Percentiles rank a stretch among this genome's conserved stretches.
phyloP scores from a whole-genome alignment of 1,284 basidiomycete genomes.

The Moesziomyces antarcticus region DNA sequence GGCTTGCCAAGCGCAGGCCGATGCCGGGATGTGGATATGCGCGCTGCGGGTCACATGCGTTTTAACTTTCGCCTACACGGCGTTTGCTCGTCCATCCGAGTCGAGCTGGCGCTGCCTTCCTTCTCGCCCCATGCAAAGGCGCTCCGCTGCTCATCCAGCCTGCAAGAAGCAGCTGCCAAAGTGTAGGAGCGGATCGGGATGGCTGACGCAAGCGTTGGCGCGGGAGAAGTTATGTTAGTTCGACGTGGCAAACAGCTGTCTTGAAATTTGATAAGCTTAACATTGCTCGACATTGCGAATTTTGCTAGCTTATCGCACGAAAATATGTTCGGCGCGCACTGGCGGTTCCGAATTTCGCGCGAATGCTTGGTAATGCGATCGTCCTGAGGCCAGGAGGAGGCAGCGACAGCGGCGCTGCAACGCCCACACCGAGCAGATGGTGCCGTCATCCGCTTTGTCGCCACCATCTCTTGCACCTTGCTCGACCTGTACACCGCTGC shows the following conservation, averaged over 20 bases:
- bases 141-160: too few relatives aligned
- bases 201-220: too few relatives aligned
- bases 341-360: constrained; percentile 29
- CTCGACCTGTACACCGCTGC: not conserved
- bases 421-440: not conserved
- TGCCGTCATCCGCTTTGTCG: constrained; percentile 5
- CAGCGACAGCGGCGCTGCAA: constrained; percentile 9
- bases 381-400: not conserved
- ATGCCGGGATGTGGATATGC: not conserved
- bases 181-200: too few relatives aligned
- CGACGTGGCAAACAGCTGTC: too few relatives aligned
- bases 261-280: too few relatives aligned
- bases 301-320: constrained; percentile 25
- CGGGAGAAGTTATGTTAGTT: too few relatives aligned
- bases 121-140: not conserved
- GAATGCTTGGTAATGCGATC: constrained; percentile 50
- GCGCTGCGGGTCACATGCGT: not conserved
- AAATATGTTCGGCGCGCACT: constrained; percentile 9
- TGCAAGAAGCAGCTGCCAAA: too few relatives aligned
- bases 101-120: not conserved
- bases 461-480: constrained; percentile 11
- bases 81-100: not conserved
- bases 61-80: not conserved
- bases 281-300: too few relatives aligned
- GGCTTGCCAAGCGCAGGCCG: not conserved